These are phyloP conservation scores for Mycena polygramma DNA, from an alignment of 768 basidiomycete genomes.

Conservation along the genomic window DNA sequence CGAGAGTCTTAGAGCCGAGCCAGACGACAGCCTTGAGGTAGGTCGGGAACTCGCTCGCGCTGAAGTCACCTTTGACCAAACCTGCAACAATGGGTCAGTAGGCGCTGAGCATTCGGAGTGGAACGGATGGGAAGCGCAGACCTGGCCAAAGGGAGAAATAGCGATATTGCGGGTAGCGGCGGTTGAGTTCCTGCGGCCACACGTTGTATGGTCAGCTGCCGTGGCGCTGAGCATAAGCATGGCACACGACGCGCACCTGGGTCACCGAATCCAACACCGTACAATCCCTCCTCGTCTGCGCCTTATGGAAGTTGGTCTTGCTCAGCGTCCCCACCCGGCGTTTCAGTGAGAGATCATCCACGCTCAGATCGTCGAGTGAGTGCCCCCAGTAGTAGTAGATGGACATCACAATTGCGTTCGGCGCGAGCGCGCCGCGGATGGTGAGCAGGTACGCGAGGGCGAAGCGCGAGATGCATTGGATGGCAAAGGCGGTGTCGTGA, in stretches of 20 bases:
- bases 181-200: slow-evolving; percentile 3
- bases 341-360: slow-evolving; percentile 7
- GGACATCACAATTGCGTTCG: slow-evolving; percentile 9
- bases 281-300: background rate
- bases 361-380: slow-evolving; percentile 2
- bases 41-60: background rate
- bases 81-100: background rate
- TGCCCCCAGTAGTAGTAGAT: slow-evolving; percentile 7
- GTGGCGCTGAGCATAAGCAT: too few species aligned
- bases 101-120: too few species aligned
- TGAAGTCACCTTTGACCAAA: background rate
- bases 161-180: background rate
- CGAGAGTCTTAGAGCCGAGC: background rate
- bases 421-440: slow-evolving; percentile 4
- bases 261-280: background rate
- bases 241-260: background rate
- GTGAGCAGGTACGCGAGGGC: slow-evolving; percentile 17
- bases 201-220: too few species aligned
- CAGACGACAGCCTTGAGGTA: background rate
- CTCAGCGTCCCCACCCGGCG: background rate
- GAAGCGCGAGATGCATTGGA: slow-evolving; percentile 18
- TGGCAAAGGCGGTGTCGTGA: slow-evolving; percentile 5
- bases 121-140: background rate
- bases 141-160: slow-evolving; percentile 3
- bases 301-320: background rate